Base-by-base conservation (phyloP, 2,329 filamentous ascomycete species). In the Clonostachys sp. region DNA sequence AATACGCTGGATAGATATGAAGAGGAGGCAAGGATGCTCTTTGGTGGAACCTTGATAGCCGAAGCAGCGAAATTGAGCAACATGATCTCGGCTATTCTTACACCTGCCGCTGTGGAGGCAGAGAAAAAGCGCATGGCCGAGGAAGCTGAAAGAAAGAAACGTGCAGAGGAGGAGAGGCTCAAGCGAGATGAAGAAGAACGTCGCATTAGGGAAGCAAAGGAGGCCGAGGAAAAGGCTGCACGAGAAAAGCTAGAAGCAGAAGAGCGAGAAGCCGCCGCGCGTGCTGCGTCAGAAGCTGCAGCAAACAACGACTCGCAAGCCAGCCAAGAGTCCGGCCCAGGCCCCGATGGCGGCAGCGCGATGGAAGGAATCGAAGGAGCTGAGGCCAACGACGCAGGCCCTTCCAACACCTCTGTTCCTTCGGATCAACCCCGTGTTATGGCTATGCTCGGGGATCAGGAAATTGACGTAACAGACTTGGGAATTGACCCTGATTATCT, bases 401-500 rank as follows among this genome's bases (percentile, higher is more conserved):
- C 20, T 24, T 13, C 18, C 41, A 24, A 18, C 30, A 40, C 36
- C 34, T n/a, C 18, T 39, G n/a, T 30, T 16, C 6, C 36, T 48
- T 12, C 42, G 48, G 14, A 51, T 17, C 60, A 62, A 24, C 61
- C 65, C 4, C 86, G 91, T 43, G 79, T 95, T 33, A 86, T 85
- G 57, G 95, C 89, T 14, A 91, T 81, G 3, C 91, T 99, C 46
- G 78, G 91, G 50, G 92, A 91, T 24, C 87, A 88, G 53, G 84
- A 94, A 58, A 81, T 95, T 46, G 94, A 99, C 63, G 94, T 99
- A 44, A 99, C 94, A 0, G 89, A 89, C 51, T 78, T 99, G 51
- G 91, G 92, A 44, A 97, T 99, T 57, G 94, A 99, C 61, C 81
- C 87, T 14, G 91, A 95, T 48, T 99, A 96, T 66, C 81, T 99